Percentiles rank a stretch among this genome's conserved stretches.
These are phyloP conservation scores for Tetrahymena borealis DNA, from an alignment of 73 alveolate species.

Conservation along the genomic window DNA sequence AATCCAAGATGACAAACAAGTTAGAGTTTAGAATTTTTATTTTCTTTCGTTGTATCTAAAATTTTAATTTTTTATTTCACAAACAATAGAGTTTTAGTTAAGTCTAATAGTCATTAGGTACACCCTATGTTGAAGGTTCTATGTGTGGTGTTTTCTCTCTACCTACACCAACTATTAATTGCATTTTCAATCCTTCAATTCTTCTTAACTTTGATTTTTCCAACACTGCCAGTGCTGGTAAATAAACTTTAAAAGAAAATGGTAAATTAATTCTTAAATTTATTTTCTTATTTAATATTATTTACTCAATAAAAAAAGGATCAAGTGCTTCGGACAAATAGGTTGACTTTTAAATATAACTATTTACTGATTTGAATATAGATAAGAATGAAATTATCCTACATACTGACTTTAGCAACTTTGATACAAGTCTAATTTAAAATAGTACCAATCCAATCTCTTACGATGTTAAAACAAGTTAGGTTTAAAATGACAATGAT, in stretches of 20 bases:
- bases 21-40: not conserved
- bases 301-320: too few species aligned
- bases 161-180: not conserved
- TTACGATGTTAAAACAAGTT: not conserved
- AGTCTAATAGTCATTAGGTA: not conserved
- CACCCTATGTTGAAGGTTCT: not conserved
- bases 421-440: not conserved
- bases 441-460: not conserved
- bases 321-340: not conserved
- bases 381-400: not conserved
- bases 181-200: not conserved
- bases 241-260: too few species aligned
- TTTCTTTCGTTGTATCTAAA: not conserved
- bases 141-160: not conserved
- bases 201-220: not conserved
- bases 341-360: not conserved
- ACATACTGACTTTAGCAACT: not conserved
- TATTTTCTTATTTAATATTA: too few species aligned
- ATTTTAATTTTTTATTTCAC: not conserved
- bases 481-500: not conserved
- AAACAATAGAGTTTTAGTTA: not conserved
- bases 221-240: too few species aligned
- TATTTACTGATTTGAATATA: not conserved
- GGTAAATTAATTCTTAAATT: too few species aligned
- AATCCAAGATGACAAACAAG: not conserved